These are phyloP conservation scores for Heliamphora exappendiculata DNA, from an alignment of 148 eudicot species.

Conservation along the genomic window DNA sequence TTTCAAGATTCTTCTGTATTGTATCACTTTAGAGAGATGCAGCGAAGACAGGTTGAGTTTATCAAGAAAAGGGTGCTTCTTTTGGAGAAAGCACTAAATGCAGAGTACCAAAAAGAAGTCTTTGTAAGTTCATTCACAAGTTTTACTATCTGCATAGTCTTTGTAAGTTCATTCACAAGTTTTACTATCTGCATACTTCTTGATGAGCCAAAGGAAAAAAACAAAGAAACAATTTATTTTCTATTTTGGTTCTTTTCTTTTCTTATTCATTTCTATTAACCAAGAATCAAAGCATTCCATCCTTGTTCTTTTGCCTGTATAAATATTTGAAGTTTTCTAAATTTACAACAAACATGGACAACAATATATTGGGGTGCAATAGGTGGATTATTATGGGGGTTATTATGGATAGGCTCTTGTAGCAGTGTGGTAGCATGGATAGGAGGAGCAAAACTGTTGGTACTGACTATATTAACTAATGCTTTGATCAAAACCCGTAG, in stretches of 20 bases:
- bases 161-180: background rate
- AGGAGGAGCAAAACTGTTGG: background rate
- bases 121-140: conserved; percentile 45
- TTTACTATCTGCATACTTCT: background rate
- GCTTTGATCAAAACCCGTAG: no score
- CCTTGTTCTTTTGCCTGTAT: background rate
- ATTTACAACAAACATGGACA: background rate
- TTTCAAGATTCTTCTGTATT: conserved; percentile 35
- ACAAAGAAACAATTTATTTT: background rate
- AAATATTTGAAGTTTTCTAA: background rate
- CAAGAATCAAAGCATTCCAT: background rate
- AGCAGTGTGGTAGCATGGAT: background rate
- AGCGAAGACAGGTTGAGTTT: conserved; percentile 88
- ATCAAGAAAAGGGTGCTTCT: conserved; percentile 81
- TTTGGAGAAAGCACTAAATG: conserved; percentile 67
- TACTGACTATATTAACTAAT: background rate
- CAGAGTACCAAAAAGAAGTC: conserved; percentile 52
- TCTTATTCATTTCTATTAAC: background rate
- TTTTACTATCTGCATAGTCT: conserved; percentile 2
- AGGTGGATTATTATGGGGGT: background rate
- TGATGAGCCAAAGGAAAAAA: background rate
- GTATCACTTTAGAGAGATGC: conserved; percentile 79
- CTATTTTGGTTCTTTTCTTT: background rate
- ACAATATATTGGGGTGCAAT: background rate
- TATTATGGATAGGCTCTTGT: background rate